Base-by-base conservation (phyloP, 805 yeast species). In the Wickerhamiella kurtzmanii region DNA sequence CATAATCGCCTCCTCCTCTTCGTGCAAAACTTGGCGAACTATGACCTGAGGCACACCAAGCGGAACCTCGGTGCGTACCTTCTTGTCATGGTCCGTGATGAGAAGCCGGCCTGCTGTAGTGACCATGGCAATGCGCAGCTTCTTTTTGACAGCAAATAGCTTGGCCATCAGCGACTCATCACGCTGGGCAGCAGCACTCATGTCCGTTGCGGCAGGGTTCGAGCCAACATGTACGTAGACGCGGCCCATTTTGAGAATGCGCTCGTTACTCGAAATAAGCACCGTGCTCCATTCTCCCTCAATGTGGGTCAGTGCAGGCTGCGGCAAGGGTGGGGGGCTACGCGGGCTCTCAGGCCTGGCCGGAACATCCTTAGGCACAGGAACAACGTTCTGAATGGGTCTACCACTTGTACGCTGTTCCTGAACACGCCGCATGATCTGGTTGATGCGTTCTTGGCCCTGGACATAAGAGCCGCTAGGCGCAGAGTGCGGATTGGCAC, bases 271-370 rank as follows among this genome's bases (percentile, higher is more conserved):
- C 44, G 68, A 66, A 15, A 56, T 57, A 43, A 75, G 63, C 45
- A 69, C 63, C 22, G 56, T 56, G 8, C 65, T 60, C 74, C 76
- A 75, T 20, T 76, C 76, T 3, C 65, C 59, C 50, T 75, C 80
- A 2, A 71, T 53, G 9, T 69, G 58, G 1, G 72, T 62, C n/a
- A 65, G 52, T 1, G 77, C 74, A 5, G 71, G 65, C 2, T 37
- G 44, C 2, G 57, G 57, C 28, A 50, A 47, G 17, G 38, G 22
- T 16, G 45, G 25, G 17, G 37, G 35, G 19, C 41, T 6, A 15
- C n/a, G 20, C 20, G 45, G 46, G 37, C 37, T 21, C 6, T 15
- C 35, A 22, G 48, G 46, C 6, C 50, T 40, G 42, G 32, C 15
- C 41, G 41, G 50, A 28, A 52, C 41, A 22, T 46, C 22, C 42